Base-by-base conservation (phyloP, 2,329 filamentous ascomycete species). In the Clarireedia hainanense region DNA sequence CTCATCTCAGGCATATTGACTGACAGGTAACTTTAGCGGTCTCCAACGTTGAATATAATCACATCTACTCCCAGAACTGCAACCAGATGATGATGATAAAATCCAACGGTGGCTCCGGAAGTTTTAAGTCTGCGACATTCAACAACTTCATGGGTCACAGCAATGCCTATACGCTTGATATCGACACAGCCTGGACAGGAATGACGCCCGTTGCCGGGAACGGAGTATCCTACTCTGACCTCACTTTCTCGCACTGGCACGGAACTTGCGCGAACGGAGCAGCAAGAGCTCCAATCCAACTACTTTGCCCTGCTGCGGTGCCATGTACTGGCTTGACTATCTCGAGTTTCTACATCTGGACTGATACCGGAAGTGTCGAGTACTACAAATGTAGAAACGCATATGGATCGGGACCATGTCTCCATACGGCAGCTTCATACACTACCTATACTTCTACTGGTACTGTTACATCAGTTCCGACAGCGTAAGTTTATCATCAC, bases 51-150 rank as follows among this genome's bases (percentile, higher is more conserved):
- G 66, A 71, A 23, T 84, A 83, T 70, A 71, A 73, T 64, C 80
- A 83, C 64, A 63, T 83, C 58, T 83, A 84, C 71, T 82, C 80
- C 36, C 76, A 74, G 69, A 72, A 74, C 10, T 77, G 76, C 12
- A 83, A 83, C 72, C 78, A 83, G 63, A 83, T 83, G 80, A 75
- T 78, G 69, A 77, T 81, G 77, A 76, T 84, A 70, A 84, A 84
- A 68, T 77, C 74, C 55, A 79, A 81, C 64, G 80, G 81, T 42
- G 81, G 80, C 42, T 73, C 66, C 56, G 80, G 80, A 20, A 73
- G 70, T 2, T 73, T 83, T 2, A 72, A 72, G 39, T 74, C 80
- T 59, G 70, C 74, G 15, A 61, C 73, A 1, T 73, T 84, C 36
- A 75, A 78, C 62, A 81, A 82, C 70, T 84, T 83, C 67, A 78